phyloP scores from a whole-genome alignment of 257 asterid genomes.

The Echites panduratus region DNA sequence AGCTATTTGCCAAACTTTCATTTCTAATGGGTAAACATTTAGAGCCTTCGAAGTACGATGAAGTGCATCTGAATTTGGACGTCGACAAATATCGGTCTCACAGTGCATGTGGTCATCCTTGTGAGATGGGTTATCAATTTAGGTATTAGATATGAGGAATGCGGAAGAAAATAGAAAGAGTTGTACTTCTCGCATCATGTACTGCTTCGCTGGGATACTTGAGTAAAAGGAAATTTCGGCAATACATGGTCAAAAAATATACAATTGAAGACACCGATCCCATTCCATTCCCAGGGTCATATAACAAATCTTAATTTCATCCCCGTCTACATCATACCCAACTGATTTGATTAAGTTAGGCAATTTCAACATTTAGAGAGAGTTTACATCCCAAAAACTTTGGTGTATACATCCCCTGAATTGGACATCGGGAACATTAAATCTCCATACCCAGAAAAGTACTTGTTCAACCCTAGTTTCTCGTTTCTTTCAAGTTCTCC shows the following conservation, averaged over 20 bases:
- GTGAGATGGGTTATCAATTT: neutral
- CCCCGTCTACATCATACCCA: constrained; percentile 25
- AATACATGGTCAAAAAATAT: constrained; percentile 13
- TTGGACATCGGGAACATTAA: constrained; percentile 40
- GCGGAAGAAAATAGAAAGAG: neutral
- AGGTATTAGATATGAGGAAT: too few species aligned
- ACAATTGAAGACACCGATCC: constrained; percentile 11
- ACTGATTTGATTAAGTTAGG: constrained; percentile 7
- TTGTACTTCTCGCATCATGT: neutral
- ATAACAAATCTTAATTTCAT: constrained; percentile 12
- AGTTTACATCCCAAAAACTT: constrained; percentile 60
- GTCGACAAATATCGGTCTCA: too few species aligned
- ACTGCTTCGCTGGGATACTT: neutral
- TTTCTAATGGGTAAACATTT: too few species aligned
- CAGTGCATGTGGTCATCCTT: too few species aligned
- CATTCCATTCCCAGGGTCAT: constrained; percentile 10
- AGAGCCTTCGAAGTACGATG: too few species aligned
- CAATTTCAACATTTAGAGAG: constrained; percentile 13
- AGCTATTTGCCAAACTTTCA: too few species aligned
- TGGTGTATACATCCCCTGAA: constrained; percentile 62
- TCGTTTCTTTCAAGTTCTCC: constrained; percentile 51
- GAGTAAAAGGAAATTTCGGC: neutral
- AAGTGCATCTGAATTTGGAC: too few species aligned
- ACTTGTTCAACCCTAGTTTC: constrained; percentile 49
- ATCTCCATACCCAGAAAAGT: constrained; percentile 65